These are phyloP conservation scores for Hygrocybe punicea DNA, from an alignment of 768 basidiomycete genomes.

Conservation along the genomic window DNA sequence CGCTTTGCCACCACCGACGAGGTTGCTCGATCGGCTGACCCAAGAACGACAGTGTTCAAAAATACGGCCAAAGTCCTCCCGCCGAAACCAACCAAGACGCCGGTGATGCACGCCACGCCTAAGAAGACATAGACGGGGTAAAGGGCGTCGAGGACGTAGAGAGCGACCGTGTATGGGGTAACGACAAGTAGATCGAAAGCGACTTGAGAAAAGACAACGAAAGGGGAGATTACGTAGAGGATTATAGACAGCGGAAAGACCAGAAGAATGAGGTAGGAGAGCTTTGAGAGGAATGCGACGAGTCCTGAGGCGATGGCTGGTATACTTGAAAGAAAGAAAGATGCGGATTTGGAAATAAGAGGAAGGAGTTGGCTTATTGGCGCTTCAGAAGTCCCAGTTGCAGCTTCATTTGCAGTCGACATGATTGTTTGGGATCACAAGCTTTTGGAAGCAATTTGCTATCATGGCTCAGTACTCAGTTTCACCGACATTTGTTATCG, in stretches of 20 bases:
- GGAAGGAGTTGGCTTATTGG: neutral
- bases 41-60: neutral
- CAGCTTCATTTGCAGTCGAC: too few relatives aligned
- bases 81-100: slow-evolving; percentile 42
- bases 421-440: too few relatives aligned
- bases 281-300: neutral
- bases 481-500: too few relatives aligned
- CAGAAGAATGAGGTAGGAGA: slow-evolving; percentile 13
- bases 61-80: slow-evolving; percentile 15
- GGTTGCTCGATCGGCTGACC: neutral
- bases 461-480: too few relatives aligned
- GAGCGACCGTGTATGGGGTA: slow-evolving; percentile 42
- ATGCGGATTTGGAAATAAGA: neutral
- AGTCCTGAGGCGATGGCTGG: neutral
- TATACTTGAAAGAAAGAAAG: neutral
- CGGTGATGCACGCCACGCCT: slow-evolving; percentile 54
- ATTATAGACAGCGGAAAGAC: slow-evolving; percentile 30
- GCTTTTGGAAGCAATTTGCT: too few relatives aligned
- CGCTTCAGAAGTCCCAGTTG: neutral
- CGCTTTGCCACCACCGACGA: too few relatives aligned
- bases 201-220: slow-evolving; percentile 42
- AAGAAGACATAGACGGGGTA: slow-evolving; percentile 57
- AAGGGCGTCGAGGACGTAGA: slow-evolving; percentile 41
- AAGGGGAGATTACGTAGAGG: slow-evolving; percentile 48
- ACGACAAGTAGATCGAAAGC: slow-evolving; percentile 41